Conservation (phyloP, 176 grass and related monocot genomes). For the Oryza glaberrima region DNA sequence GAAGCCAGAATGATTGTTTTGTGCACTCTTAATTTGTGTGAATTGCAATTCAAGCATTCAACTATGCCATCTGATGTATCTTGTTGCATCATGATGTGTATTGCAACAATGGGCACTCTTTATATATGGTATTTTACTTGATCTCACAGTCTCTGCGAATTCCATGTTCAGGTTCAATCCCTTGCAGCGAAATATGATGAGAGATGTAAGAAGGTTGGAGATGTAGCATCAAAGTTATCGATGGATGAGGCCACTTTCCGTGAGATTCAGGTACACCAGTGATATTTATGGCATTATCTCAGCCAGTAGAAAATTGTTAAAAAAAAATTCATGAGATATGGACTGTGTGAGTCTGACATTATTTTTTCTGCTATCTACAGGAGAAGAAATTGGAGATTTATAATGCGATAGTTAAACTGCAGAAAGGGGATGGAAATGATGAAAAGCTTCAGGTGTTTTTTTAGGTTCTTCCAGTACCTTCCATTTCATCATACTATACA, state of each 20-base stretch:
- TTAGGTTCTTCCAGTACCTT: conserved; percentile 38
- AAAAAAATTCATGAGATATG: conserved; percentile 13
- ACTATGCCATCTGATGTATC: conserved; percentile 2
- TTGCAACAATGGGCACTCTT: not conserved
- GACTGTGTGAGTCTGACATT: not conserved
- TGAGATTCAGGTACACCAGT: conserved; percentile 79
- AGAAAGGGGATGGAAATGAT: conserved; percentile 75
- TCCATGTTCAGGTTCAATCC: conserved; percentile 74
- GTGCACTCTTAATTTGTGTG: not conserved
- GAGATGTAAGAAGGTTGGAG: conserved; percentile 91
- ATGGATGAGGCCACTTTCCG: conserved; percentile 99
- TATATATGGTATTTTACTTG: conserved; percentile 16
- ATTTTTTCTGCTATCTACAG: conserved; percentile 55
- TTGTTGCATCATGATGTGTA: conserved; percentile 18
- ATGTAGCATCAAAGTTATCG: conserved; percentile 88
- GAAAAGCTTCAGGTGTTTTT: conserved; percentile 71
- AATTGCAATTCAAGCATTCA: not conserved
- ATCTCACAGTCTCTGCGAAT: conserved; percentile 21
- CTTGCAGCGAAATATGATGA: conserved; percentile 87
- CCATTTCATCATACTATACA: not conserved
- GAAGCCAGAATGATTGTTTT: conserved; percentile 20
- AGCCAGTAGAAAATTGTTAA: not conserved
- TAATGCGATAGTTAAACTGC: conserved; percentile 81
- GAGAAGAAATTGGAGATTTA: conserved; percentile 96
- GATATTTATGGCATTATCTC: conserved; percentile 1